Evolutionary conservation across 2,329 filamentous ascomycete species (phyloP).

Genomic region (Fusarium sp.): DNA sequence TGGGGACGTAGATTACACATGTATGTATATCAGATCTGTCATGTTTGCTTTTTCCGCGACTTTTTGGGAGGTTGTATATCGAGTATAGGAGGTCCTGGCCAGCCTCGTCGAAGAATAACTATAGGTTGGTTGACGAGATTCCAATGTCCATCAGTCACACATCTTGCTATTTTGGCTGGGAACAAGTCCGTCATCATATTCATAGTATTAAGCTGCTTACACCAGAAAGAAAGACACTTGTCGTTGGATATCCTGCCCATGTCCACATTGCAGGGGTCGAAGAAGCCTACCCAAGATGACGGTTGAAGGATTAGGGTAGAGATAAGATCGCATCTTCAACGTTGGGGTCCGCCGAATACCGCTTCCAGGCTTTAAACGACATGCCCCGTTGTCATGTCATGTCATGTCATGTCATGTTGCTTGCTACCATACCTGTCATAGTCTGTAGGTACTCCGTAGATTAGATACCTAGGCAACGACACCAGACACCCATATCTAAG

Average conservation of each 20-base stretch:
- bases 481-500: not conserved
- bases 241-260: not conserved
- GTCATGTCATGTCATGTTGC: not conserved
- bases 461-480: not conserved
- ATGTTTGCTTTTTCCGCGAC: slow-evolving; percentile 4
- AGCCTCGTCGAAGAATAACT: not conserved
- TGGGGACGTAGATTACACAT: slow-evolving; percentile 13
- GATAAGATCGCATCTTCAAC: slow-evolving; percentile 13
- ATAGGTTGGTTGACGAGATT: no score
- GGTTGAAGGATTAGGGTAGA: not conserved
- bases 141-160: not conserved
- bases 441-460: no score
- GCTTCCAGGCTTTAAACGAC: slow-evolving; percentile 15
- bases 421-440: not conserved
- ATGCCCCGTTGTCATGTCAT: not conserved
- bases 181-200: not conserved
- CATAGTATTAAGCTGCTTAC: no score
- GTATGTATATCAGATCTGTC: slow-evolving; percentile 13
- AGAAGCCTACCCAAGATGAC: not conserved
- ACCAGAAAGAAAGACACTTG: not conserved
- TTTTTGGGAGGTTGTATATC: not conserved
- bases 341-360: slow-evolving; percentile 11
- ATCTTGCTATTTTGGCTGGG: not conserved
- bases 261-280: slow-evolving; percentile 7
- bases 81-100: no score